Conservation (phyloP, 768 basidiomycete species). For the Boletus insuetus region DNA sequence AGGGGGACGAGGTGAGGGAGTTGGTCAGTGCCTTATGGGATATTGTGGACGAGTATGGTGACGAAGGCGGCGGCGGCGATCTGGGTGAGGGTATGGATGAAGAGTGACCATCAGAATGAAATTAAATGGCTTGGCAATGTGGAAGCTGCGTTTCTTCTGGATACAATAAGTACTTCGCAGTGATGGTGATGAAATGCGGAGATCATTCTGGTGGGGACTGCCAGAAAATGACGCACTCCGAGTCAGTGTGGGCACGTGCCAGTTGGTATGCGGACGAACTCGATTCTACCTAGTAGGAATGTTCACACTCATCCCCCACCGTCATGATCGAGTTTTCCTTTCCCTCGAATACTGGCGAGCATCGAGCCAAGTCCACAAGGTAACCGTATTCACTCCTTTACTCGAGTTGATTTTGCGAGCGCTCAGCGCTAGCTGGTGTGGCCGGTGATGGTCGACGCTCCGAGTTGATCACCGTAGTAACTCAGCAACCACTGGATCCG, state of each 20-base stretch:
- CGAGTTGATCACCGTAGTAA: no score
- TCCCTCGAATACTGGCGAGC: background rate
- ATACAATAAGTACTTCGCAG: background rate
- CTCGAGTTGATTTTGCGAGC: no score
- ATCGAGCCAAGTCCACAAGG: no score
- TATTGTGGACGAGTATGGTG: constrained; percentile 46
- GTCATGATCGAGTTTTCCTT: background rate
- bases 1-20: constrained; percentile 56
- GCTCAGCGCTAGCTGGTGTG: no score
- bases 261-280: background rate
- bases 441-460: no score
- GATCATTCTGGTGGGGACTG: background rate
- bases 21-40: constrained; percentile 59
- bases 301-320: no score
- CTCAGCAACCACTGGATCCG: background rate
- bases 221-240: no score
- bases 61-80: constrained; percentile 22
- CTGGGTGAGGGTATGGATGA: constrained; percentile 20
- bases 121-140: background rate
- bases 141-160: background rate
- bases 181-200: background rate
- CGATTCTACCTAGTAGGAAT: no score
- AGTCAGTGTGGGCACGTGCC: background rate
- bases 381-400: no score
- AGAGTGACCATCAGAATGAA: constrained; percentile 4